A percentile compares a stretch with the other conserved stretches of the same genome.
Evolutionary conservation across 2,329 filamentous ascomycete genomes (phyloP).

Genomic region (Fusarium sp.): DNA sequence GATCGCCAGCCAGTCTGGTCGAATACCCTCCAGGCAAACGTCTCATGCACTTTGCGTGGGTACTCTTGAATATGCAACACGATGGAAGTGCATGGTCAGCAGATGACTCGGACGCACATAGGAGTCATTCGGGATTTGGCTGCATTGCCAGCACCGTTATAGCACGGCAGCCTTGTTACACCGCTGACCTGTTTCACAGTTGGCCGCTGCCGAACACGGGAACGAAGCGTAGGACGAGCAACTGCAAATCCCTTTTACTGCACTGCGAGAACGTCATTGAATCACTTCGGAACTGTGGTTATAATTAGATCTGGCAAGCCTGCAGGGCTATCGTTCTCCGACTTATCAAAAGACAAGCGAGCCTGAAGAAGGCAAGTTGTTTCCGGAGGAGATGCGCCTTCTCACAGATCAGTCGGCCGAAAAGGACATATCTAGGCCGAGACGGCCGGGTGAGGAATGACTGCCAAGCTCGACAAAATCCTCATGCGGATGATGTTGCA

Average conservation of each 20-base stretch:
- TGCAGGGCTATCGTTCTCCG: conserved; percentile 18
- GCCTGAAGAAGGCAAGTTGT: conserved; percentile 19
- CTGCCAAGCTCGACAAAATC: conserved; percentile 38
- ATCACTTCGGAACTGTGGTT: conserved; percentile 15
- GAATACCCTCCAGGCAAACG: conserved; percentile 20
- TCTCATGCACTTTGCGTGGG: conserved; percentile 27
- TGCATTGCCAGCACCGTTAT: conserved; percentile 47
- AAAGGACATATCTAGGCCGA: conserved; percentile 42
- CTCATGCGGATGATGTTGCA: conserved; percentile 28
- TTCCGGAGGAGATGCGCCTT: conserved; percentile 35
- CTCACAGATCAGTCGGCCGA: conserved; percentile 44
- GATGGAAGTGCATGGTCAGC: conserved; percentile 44
- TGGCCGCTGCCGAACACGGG: conserved; percentile 35
- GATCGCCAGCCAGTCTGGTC: conserved; percentile 16
- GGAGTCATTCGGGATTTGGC: conserved; percentile 48
- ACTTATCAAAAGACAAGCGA: conserved; percentile 34
- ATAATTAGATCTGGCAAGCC: conserved; percentile 18
- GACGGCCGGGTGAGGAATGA: conserved; percentile 30
- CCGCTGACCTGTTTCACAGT: conserved; percentile 47
- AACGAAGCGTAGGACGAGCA: conserved; percentile 29
- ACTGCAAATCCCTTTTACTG: conserved; percentile 20
- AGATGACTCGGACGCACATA: conserved; percentile 43
- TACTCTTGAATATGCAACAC: conserved; percentile 26
- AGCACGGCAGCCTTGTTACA: conserved; percentile 43
- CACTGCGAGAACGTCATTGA: conserved; percentile 21